Evolutionary conservation across 2,329 filamentous ascomycete genomes (phyloP).

Genomic region (Botryotinia narcissicola): DNA sequence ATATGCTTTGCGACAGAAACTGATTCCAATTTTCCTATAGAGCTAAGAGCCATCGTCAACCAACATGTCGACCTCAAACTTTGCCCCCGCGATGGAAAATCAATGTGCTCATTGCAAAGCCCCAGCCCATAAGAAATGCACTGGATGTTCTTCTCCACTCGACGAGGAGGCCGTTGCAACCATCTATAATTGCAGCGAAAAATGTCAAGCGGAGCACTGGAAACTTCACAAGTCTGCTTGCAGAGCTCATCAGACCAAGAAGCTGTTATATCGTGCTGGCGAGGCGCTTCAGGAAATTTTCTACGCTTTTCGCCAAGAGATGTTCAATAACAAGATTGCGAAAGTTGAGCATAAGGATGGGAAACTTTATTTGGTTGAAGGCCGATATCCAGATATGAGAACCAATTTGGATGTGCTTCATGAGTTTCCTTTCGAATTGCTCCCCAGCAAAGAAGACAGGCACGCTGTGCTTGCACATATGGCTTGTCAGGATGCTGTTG

Average conservation of each 20-base stretch:
- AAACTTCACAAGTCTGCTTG: slow-evolving; percentile 12
- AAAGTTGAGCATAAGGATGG: background rate
- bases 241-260: background rate
- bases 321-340: slow-evolving; percentile 16
- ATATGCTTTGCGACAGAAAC: background rate
- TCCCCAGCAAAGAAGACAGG: too few species aligned
- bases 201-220: slow-evolving; percentile 11
- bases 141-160: background rate
- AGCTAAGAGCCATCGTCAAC: background rate
- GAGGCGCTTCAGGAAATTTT: slow-evolving; percentile 17
- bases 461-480: background rate
- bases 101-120: background rate
- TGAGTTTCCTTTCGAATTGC: background rate
- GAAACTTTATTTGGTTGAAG: too few species aligned
- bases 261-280: slow-evolving; percentile 16
- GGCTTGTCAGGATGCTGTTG: background rate
- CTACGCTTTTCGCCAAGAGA: slow-evolving; percentile 18
- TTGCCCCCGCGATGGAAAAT: too few species aligned
- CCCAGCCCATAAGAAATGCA: background rate
- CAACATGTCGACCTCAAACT: background rate
- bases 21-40: background rate
- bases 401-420: too few species aligned
- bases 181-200: slow-evolving; percentile 16
- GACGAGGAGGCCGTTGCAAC: background rate
- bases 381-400: too few species aligned